A percentile compares a stretch with the other conserved stretches of the same genome.
These are phyloP conservation scores for Paxillus rubicundulus DNA, from an alignment of 768 basidiomycete genomes.

Conservation along the genomic window DNA sequence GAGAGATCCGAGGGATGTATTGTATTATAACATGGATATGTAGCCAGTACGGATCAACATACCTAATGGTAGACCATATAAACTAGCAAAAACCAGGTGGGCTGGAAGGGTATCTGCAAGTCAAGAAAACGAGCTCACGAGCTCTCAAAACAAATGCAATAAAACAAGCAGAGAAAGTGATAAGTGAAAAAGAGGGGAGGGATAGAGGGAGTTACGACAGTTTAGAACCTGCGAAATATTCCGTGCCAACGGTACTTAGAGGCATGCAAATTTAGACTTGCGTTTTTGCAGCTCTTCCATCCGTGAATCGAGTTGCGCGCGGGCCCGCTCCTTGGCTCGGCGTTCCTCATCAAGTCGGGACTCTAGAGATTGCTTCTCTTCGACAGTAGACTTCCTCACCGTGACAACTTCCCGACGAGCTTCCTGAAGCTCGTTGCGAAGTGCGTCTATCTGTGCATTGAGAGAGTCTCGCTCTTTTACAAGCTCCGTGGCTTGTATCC, in stretches of 20 bases:
- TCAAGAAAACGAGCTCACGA: constrained; percentile 21
- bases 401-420: constrained; percentile 76
- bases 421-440: constrained; percentile 73
- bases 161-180: constrained; percentile 29
- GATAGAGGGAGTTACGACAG: not conserved
- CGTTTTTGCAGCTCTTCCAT: constrained; percentile 83
- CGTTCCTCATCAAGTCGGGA: constrained; percentile 83
- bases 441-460: constrained; percentile 57
- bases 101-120: constrained; percentile 30
- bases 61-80: constrained; percentile 31
- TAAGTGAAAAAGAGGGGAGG: not conserved
- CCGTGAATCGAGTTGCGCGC: constrained; percentile 81
- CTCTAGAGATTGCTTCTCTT: constrained; percentile 87
- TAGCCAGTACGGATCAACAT: constrained; percentile 17
- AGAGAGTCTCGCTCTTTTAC: constrained; percentile 82
- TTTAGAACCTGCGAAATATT: not conserved
- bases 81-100: constrained; percentile 23
- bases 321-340: constrained; percentile 82
- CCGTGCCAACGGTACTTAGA: constrained; percentile 43
- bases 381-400: constrained; percentile 76
- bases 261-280: constrained; percentile 90
- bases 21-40: constrained; percentile 26
- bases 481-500: constrained; percentile 89
- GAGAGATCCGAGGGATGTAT: constrained; percentile 15
- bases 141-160: constrained; percentile 29